A percentile compares a stretch with the other conserved stretches of the same genome.
phyloP scores from a whole-genome alignment of 495 filamentous ascomycete genomes.

The Xylaria cubensis region DNA sequence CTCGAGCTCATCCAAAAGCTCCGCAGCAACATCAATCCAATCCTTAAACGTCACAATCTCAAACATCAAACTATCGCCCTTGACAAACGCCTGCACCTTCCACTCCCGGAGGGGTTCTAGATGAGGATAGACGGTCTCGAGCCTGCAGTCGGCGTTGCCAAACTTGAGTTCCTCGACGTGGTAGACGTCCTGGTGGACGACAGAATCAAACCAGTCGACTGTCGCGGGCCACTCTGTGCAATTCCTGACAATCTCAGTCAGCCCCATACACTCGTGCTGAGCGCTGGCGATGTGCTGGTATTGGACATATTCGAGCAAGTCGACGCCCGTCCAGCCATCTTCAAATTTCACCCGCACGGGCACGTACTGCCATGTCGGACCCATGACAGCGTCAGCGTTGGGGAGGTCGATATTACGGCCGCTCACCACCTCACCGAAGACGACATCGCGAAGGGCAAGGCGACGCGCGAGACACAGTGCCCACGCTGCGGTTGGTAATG shows the following conservation, averaged over 20 bases:
- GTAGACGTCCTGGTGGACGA: conserved; percentile 56
- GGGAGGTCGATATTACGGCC: conserved; percentile 62
- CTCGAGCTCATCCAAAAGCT: conserved; percentile 45
- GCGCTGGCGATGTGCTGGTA: conserved; percentile 47
- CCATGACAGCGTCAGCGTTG: conserved; percentile 53
- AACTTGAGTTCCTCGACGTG: conserved; percentile 50
- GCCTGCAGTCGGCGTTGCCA: conserved; percentile 34
- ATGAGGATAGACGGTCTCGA: conserved; percentile 54
- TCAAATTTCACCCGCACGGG: conserved; percentile 47
- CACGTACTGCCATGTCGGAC: conserved; percentile 53
- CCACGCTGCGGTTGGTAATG: conserved; percentile 68
- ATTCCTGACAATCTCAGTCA: conserved; percentile 41
- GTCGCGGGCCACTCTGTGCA: conserved; percentile 36
- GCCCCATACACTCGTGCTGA: conserved; percentile 46
- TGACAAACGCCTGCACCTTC: conserved; percentile 54
- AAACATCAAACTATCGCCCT: conserved; percentile 46
- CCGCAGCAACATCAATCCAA: conserved; percentile 46
- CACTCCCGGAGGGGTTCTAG: conserved; percentile 53
- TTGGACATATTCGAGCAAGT: conserved; percentile 45
- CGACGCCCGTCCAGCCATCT: conserved; percentile 33
- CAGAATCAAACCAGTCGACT: conserved; percentile 48
- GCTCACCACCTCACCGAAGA: conserved; percentile 66
- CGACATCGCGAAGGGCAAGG: conserved; percentile 55
- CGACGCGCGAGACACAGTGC: conserved; percentile 62
- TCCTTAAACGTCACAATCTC: conserved; percentile 53